Percentiles rank a stretch among this genome's conserved stretches.
phyloP scores from a whole-genome alignment of 2,329 filamentous ascomycete genomes.

The Passalora sequoiae region DNA sequence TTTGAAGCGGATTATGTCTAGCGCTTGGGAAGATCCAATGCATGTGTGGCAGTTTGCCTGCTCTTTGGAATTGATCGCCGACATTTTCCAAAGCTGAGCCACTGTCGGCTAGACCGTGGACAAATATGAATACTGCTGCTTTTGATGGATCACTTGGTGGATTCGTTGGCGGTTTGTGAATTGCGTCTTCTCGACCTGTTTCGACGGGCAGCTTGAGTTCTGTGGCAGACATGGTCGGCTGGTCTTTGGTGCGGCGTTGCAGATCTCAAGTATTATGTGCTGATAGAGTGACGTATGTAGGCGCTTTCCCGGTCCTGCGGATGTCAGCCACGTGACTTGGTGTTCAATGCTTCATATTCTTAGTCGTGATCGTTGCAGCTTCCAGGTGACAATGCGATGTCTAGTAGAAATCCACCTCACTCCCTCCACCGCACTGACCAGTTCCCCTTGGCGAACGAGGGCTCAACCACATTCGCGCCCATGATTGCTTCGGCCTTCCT shows the following conservation, averaged over 20 bases:
- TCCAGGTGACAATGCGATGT: not conserved
- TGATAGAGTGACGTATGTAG: not conserved
- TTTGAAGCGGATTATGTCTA: constrained; percentile 40
- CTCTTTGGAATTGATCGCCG: not conserved
- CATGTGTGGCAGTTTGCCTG: constrained; percentile 42
- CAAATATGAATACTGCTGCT: constrained; percentile 39
- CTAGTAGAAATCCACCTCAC: no score
- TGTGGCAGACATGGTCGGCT: not conserved
- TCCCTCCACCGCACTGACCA: constrained; percentile 57
- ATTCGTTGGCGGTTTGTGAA: constrained; percentile 32
- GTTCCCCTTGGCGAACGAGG: constrained; percentile 57
- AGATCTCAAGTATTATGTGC: no score
- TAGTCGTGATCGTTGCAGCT: not conserved
- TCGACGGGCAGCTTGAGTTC: constrained; percentile 4
- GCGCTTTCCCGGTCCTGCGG: not conserved
- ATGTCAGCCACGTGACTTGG: not conserved
- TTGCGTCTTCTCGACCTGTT: constrained; percentile 24
- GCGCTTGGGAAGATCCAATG: constrained; percentile 48
- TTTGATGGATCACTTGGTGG: constrained; percentile 30
- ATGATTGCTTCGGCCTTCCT: constrained; percentile 56
- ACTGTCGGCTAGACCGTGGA: constrained; percentile 42
- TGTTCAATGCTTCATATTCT: not conserved
- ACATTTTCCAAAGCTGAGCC: constrained; percentile 39
- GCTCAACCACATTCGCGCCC: constrained; percentile 54
- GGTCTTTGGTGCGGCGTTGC: no score